Conservation (phyloP, 164 flowering plant genomes). For the Umbilicus rupestris region DNA sequence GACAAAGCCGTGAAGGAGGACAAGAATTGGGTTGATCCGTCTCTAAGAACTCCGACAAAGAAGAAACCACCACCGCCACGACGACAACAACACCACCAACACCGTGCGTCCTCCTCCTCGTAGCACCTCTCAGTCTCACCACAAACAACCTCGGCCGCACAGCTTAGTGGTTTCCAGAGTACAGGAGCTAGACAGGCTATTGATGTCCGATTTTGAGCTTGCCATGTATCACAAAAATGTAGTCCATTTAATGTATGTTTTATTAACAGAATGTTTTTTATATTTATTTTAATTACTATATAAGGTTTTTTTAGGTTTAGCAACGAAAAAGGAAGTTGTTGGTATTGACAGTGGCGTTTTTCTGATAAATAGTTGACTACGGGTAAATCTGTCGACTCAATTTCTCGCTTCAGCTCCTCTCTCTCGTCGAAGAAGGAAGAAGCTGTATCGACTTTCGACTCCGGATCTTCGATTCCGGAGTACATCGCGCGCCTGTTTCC, state of each 20-base stretch:
- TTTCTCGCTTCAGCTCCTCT: too few relatives aligned
- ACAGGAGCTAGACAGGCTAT: not conserved
- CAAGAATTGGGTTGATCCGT: conserved; percentile 7
- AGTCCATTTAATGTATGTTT: too few relatives aligned
- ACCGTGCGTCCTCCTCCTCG: not conserved
- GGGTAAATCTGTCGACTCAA: too few relatives aligned
- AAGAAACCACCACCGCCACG: not conserved
- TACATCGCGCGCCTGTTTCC: not conserved
- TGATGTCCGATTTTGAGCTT: not conserved
- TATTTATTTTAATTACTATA: too few relatives aligned
- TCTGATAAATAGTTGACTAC: too few relatives aligned
- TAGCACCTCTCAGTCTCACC: not conserved
- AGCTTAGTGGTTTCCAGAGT: not conserved
- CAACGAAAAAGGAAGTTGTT: too few relatives aligned
- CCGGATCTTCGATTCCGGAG: not conserved
- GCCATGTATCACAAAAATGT: not conserved
- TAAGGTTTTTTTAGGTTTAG: too few relatives aligned
- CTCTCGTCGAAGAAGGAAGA: too few relatives aligned
- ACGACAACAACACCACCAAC: not conserved
- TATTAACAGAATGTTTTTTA: too few relatives aligned
- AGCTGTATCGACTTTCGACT: too few relatives aligned
- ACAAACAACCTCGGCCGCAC: not conserved
- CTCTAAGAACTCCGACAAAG: not conserved
- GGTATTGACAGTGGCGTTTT: too few relatives aligned
- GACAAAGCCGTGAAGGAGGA: conserved; percentile 6